These are phyloP conservation scores for Aspergillus hiratsukae DNA, from an alignment of 2,329 filamentous ascomycete genomes.

Conservation along the genomic window DNA sequence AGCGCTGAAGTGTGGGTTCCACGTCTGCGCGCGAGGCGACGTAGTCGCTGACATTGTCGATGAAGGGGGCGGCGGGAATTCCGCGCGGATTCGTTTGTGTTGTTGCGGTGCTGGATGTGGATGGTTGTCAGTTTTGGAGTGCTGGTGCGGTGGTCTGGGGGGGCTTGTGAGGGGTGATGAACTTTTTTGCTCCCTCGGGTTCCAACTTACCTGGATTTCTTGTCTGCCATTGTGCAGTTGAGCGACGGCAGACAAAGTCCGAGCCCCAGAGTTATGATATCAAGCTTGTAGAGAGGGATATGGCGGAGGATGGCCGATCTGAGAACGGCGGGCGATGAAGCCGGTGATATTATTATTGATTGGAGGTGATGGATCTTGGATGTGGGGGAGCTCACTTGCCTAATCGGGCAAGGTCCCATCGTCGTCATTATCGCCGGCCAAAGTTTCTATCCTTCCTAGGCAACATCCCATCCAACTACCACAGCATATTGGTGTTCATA, in stretches of 20 bases:
- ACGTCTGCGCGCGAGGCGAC: conserved; percentile 44
- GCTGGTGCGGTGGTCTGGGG: neutral
- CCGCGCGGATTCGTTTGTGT: conserved; percentile 42
- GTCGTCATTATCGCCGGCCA: neutral
- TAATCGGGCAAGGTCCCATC: neutral
- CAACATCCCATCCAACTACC: neutral
- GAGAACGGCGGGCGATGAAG: conserved; percentile 6
- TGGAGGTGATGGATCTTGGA: neutral
- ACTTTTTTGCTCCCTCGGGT: neutral
- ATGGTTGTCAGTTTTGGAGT: conserved; percentile 10
- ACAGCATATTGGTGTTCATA: neutral
- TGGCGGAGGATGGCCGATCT: conserved; percentile 1
- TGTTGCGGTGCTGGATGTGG: conserved; percentile 22
- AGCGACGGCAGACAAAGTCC: conserved; percentile 11
- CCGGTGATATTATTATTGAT: conserved; percentile 1
- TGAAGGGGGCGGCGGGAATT: conserved; percentile 44
- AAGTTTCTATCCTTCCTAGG: neutral
- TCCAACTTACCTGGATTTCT: conserved; percentile 23
- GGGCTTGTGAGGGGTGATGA: neutral
- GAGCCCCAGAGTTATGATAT: neutral
- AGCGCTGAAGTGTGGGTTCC: conserved; percentile 42
- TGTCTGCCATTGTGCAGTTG: conserved; percentile 28
- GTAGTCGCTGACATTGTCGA: conserved; percentile 45
- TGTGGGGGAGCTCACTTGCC: conserved; percentile 6
- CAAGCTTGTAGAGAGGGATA: neutral